Conservation (phyloP, 345 rosid species). For the Eucalyptus regnans region DNA sequence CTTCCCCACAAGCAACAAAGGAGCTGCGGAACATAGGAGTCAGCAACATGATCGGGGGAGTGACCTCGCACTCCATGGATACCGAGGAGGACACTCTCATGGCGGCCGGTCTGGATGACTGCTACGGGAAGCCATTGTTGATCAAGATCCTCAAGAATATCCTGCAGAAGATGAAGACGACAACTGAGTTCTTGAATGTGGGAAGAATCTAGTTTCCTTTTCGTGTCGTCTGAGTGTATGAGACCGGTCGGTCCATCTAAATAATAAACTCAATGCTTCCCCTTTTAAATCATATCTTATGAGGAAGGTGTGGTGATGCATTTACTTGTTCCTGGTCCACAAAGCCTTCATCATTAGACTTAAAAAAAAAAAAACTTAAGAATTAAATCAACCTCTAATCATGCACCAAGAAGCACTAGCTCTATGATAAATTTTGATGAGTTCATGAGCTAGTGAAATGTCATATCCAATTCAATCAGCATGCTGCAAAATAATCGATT, state of each 20-base stretch:
- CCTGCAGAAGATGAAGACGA: background rate
- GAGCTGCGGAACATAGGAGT: slow-evolving; percentile 20
- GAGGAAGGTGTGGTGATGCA: background rate
- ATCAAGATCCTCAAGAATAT: background rate
- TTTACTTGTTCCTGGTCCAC: background rate
- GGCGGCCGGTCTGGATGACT: slow-evolving; percentile 14
- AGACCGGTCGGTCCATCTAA: background rate
- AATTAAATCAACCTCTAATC: background rate
- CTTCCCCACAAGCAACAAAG: slow-evolving; percentile 13
- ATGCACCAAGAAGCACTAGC: background rate
- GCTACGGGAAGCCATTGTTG: slow-evolving; percentile 14
- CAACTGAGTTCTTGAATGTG: background rate
- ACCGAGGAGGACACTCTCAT: background rate
- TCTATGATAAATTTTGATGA: background rate
- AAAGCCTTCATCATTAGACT: background rate
- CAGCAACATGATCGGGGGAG: slow-evolving; percentile 14
- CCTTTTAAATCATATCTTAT: background rate
- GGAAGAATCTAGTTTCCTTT: background rate
- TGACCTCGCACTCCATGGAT: background rate
- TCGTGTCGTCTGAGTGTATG: background rate
- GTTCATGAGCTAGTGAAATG: background rate
- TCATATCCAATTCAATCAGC: background rate
- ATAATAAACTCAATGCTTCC: background rate
- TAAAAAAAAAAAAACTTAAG: background rate
- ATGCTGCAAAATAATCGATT: background rate